Evolutionary conservation across 1,284 basidiomycete species (phyloP), one percentile per base, ranked within the genome.

Genomic region (Naganishia sp.): DNA sequence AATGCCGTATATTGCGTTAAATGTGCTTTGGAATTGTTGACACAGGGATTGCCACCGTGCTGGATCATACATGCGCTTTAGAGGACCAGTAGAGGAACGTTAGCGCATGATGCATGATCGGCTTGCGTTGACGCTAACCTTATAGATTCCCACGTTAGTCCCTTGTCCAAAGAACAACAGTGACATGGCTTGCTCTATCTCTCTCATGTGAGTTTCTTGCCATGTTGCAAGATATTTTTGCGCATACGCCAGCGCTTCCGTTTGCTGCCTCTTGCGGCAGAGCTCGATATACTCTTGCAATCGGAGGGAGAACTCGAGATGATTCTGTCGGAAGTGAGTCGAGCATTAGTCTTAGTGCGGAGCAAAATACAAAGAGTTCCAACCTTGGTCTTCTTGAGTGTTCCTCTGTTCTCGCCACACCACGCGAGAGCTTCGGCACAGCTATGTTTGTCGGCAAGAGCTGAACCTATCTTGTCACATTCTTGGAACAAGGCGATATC

Each of bases 281-380:
- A 98, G 84, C 79, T 99, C 96, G 73, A 99, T 92, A 77, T 90
- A 98, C 79, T 98, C 94, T 80, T 99, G 96, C 53, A 97, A 82
- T 23, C 96, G 86, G 36, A 99, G 85, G 68, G 94, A 90, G 77
- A 98, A 97, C 81, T 99, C 96, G 52, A 99, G 85, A 16, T 92
- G 89, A 79, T 90, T 94, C 91, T 95, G 79, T 44, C 66, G 64
- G 55, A 55, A 45, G 46, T 31, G 63, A 44, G 42, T 42, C 52
- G 7, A 59, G 45, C 18, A 13, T 23, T 6, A 46, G 36, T 33
- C 9, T 28, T 21, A 4, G 25, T 1, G 18, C 13, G 11, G 15
- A n/a, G 28, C 11, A 28, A n/a, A 3, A n/a, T 21, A 23, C 11
- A 25, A 13, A 46, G 43, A 43, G 31, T 11, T 75, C 84, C 70